Base-by-base conservation (phyloP, 2,329 filamentous ascomycete genomes). In the Rutstroemia sp. region DNA sequence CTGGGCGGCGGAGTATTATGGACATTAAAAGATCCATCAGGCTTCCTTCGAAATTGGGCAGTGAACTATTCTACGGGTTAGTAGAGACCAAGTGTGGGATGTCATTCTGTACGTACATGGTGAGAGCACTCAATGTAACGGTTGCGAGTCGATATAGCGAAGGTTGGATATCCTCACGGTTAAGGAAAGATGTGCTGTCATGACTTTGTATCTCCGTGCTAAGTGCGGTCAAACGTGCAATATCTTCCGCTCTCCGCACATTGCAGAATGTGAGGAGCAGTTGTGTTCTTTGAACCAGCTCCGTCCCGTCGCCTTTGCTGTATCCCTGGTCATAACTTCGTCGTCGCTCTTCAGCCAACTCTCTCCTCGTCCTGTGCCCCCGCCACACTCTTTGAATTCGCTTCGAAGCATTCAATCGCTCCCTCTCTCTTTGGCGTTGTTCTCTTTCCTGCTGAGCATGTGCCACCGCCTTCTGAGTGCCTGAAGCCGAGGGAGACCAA, bases 381-480 rank as follows among this genome's bases (percentile, higher is more conserved):
- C 92, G 82, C 92, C 92, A 97, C 71, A 80, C 76, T 62, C 82
- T 81, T 70, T 97, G 94, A 62, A 97, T 83, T 50, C 75, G 79
- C 63, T 81, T 85, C 14, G 83, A 82, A 4, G 92, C 89, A 66
- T 85, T 87, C 50, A 92, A 73, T 58, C 84, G 83, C 49, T 89
- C 85, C 64, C 92, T 81, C 67, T 97, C 91, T 51, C 83, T 83
- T 65, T 96, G 89, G 63, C 94, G 82, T 64, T 85, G 81, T 61
- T 86, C 77, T 30, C 94, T 85, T 65, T 96, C 91, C 64, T 91
- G 89, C 68, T 96, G 90, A 27, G 92, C 92, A 65, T 89, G 84
- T 46, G 87, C 88, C 27, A 97, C 80, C 1, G 92, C 87, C 66
- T 87, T 86, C 65, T 89, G 88, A 5, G 88, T 79, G 17, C 84